Evolutionary conservation across 1,284 basidiomycete species (phyloP), one percentile per base, ranked within the genome.

Genomic region (Ceratobasidium sp.): DNA sequence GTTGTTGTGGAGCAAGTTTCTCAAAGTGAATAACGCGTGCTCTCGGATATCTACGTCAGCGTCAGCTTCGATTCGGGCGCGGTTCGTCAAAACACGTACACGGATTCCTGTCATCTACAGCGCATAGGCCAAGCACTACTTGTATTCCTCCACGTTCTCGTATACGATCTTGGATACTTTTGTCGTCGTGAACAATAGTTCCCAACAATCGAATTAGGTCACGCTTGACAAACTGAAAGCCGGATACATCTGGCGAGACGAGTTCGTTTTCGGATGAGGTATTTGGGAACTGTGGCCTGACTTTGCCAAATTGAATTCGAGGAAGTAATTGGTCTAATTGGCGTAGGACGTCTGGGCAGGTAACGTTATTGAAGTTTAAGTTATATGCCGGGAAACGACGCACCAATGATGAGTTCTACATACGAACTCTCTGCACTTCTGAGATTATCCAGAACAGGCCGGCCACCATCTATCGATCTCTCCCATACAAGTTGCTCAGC

Each of bases 81-180:
- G n/a, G 44, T 56, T 42, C 44, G n/a, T 40, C 23, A 56, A 64
- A 40, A n/a, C 12, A 89, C 92, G 84, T 84, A 97, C 96, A 97
- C 56, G 95, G 95, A 85, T 97, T 97, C 78, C 92, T 86, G 82
- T 97, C 95, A 84, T 98, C 96, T 39, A 96, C 88, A 28, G 95
- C 94, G 84, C 95, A 97, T 86, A 96, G 87, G 81, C 93, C 92
- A 88, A 97, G 91, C 6, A 97, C 89, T 58, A 95, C 89, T 76
- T 91, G 88, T 78, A 97, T 91, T 42, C 96, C 96, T 6, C 90
- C 92, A 76, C 87, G 90, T 61, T 85, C 85, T 53, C 95, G 89
- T 55, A 93, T 89, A 7, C 90, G 89, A 83, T 97, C 93, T 83
- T 97, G 95, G 63, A 92, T 90, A 23, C 84, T 86, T 81, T 85